Evolutionary conservation across 176 grass and related monocot species (phyloP).

Genomic region (Rhipidocladum racemiflorum): DNA sequence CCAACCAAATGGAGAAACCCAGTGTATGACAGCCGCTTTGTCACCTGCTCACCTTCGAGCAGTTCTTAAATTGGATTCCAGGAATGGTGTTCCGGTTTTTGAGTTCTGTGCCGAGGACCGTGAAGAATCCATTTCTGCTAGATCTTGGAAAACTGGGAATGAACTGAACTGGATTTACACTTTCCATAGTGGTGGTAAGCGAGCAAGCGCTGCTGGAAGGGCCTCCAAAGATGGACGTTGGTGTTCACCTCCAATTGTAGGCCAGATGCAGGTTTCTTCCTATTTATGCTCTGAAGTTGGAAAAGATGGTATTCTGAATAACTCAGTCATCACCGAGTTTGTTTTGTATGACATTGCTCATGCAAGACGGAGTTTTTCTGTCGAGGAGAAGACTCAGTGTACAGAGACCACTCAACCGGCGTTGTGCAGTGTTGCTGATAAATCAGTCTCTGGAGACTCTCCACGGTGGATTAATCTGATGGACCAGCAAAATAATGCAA

Average conservation of each 20-base stretch:
- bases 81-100: conserved; percentile 50
- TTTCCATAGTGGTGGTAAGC: conserved; percentile 63
- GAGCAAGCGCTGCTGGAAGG: conserved; percentile 54
- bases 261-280: conserved; percentile 85
- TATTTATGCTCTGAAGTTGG: conserved; percentile 79
- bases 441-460: conserved; percentile 11
- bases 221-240: conserved; percentile 50
- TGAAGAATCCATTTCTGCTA: conserved; percentile 73
- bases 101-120: conserved; percentile 58
- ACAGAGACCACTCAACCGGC: conserved; percentile 33
- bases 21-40: conserved; percentile 1
- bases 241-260: conserved; percentile 53
- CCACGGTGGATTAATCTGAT: conserved; percentile 20
- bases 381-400: conserved; percentile 55
- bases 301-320: conserved; percentile 57
- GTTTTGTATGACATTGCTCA: conserved; percentile 81
- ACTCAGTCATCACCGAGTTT: conserved; percentile 72
- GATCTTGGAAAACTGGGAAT: conserved; percentile 75
- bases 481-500: conserved; percentile 24
- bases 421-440: not conserved
- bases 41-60: conserved; percentile 84
- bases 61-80: conserved; percentile 70
- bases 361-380: conserved; percentile 49
- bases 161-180: conserved; percentile 85
- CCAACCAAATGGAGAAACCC: conserved; percentile 35